Evolutionary conservation across 345 rosid genomes (phyloP).

Genomic region (Citrus inodora): DNA sequence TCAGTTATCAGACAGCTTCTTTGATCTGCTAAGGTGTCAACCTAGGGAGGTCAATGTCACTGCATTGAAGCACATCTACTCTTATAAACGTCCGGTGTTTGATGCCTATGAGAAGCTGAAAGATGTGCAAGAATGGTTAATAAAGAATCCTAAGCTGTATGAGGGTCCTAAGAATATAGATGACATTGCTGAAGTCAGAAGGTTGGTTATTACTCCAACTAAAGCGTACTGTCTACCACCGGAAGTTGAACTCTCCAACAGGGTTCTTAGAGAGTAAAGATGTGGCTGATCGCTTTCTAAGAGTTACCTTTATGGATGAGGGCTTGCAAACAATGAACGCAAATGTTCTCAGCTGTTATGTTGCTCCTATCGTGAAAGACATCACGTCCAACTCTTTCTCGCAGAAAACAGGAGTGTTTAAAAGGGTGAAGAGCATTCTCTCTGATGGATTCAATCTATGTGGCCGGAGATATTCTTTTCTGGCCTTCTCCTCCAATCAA

Average conservation of each 20-base stretch:
- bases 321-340: constrained; percentile 69
- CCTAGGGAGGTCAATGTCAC: constrained; percentile 54
- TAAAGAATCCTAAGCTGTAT: constrained; percentile 51
- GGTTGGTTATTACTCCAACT: constrained; percentile 76
- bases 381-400: constrained; percentile 40
- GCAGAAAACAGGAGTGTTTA: constrained; percentile 49
- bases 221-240: constrained; percentile 84
- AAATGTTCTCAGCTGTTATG: constrained; percentile 52
- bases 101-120: constrained; percentile 58
- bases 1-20: constrained; percentile 55
- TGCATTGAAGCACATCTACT: constrained; percentile 65
- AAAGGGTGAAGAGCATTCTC: constrained; percentile 62
- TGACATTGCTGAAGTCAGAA: constrained; percentile 60
- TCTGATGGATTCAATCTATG: constrained; percentile 64
- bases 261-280: constrained; percentile 62
- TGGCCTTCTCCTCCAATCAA: constrained; percentile 92
- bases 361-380: constrained; percentile 62
- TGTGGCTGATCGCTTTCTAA: constrained; percentile 64
- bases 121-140: constrained; percentile 62
- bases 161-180: constrained; percentile 37
- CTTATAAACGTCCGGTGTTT: constrained; percentile 50
- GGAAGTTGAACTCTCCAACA: constrained; percentile 84
- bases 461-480: constrained; percentile 72
- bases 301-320: constrained; percentile 91
- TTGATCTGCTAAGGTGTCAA: constrained; percentile 53